phyloP scores from a whole-genome alignment of 2,329 filamentous ascomycete genomes.

The Penicillium sp. region DNA sequence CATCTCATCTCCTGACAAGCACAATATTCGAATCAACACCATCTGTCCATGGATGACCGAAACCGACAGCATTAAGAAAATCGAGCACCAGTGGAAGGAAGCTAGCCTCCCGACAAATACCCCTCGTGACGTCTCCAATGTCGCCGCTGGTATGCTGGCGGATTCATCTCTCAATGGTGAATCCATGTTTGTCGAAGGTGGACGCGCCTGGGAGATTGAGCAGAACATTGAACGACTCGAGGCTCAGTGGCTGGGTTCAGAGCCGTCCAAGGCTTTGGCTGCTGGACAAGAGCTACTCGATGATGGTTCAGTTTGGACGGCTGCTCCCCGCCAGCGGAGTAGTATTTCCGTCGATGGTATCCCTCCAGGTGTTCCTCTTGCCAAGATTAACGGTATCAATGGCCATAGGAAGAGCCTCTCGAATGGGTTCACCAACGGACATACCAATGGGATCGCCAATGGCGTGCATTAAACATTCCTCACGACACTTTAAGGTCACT shows the following conservation, averaged over 20 bases:
- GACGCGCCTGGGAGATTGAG: slow-evolving; percentile 47
- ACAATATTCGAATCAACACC: slow-evolving; percentile 46
- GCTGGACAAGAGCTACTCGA: slow-evolving; percentile 36
- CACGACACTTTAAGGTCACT: not conserved
- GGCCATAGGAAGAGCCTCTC: slow-evolving; percentile 2
- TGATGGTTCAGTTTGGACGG: slow-evolving; percentile 27
- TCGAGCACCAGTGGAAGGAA: slow-evolving; percentile 37
- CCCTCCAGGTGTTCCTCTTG: slow-evolving; percentile 16
- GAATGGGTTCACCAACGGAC: slow-evolving; percentile 4
- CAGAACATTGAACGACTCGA: slow-evolving; percentile 43
- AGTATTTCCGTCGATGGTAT: slow-evolving; percentile 19
- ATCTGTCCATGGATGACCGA: slow-evolving; percentile 49
- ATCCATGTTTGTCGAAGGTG: slow-evolving; percentile 46
- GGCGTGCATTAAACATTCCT: slow-evolving; percentile 12
- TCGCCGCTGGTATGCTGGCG: slow-evolving; percentile 39
- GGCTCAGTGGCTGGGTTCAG: slow-evolving; percentile 46
- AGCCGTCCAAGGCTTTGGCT: slow-evolving; percentile 35
- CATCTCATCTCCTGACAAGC: slow-evolving; percentile 32
- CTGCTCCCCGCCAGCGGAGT: slow-evolving; percentile 16
- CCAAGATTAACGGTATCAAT: slow-evolving; percentile 18
- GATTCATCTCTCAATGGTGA: slow-evolving; percentile 41
- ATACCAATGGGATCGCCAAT: slow-evolving; percentile 9
- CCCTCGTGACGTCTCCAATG: slow-evolving; percentile 40
- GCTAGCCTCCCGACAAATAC: slow-evolving; percentile 43
- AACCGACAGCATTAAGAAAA: slow-evolving; percentile 37